Base-by-base conservation (phyloP, 2,329 filamentous ascomycete genomes). In the Anisogramma anomala region DNA sequence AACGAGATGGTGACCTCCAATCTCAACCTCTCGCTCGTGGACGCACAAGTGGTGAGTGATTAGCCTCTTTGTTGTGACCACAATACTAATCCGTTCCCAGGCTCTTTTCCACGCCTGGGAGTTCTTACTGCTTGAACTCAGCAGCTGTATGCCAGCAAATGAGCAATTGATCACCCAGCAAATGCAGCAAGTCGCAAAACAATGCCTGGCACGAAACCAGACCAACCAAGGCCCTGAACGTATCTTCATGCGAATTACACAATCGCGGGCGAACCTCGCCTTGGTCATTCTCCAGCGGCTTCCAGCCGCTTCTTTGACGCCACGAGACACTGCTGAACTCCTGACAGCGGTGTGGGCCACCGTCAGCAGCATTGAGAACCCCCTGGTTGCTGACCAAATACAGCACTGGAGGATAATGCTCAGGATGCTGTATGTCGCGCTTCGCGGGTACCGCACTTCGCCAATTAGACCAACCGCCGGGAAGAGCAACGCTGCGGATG, bases 41-140 rank as follows among this genome's bases (percentile, higher is more conserved):
- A 96, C 58, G 84, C 89, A 18, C 87, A 98, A 64, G 80, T 91
- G 49, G 79, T 84, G 68, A 63, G 79, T 66, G 28, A 4, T 19
- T 17, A 31, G 5, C 15, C 31, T 19, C 23, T 11, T 9, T 28
- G 10, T 30, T 4, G n/a, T 7, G 17, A n/a, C 6, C 15, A 20
- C 2, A 2, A 38, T 22, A 23, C 31, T 41, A 28, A 42, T 36
- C 30, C 33, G 10, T 10, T 8, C 10, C 43, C 43, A 85, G 81
- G 74, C 78, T 32, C 74, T 98, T 14, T 82, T 95, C 49, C 79
- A 85, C 52, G 83, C 85, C 41, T 96, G 89, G 86, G 88, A 93
- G 58, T 79, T 85, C 45, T 70, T 98, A 7, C 75, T 89, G 11
- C 71, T 91, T 36, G 89, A 95, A 54, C 71, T 98, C 36, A 85